phyloP scores from a whole-genome alignment of 176 grass and related monocot species.

The Cenchrus purpureus region DNA sequence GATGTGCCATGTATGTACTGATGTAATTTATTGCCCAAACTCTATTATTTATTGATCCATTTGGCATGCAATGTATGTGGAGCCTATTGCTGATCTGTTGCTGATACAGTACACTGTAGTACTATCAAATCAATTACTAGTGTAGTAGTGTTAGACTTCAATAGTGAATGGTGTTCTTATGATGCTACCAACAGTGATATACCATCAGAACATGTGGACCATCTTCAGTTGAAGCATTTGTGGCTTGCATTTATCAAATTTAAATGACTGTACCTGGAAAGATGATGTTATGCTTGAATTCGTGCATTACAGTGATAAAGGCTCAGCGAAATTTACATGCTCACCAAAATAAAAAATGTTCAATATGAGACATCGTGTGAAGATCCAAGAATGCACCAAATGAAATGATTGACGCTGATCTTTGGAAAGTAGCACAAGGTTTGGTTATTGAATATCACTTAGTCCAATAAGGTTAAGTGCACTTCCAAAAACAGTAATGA shows the following conservation, averaged over 20 bases:
- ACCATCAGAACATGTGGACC: slow-evolving; percentile 8
- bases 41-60: not conserved
- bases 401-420: not conserved
- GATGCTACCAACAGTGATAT: slow-evolving; percentile 2
- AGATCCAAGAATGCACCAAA: slow-evolving; percentile 5
- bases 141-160: slow-evolving; percentile 1
- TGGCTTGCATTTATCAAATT: not conserved
- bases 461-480: not conserved
- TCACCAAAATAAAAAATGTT: not conserved
- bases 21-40: slow-evolving; percentile 8
- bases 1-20: not conserved
- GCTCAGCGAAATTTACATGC: not conserved
- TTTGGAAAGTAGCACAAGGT: not conserved
- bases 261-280: slow-evolving; percentile 12
- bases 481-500: not conserved
- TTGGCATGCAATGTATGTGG: not conserved
- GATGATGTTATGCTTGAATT: not conserved
- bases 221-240: not conserved
- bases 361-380: not conserved
- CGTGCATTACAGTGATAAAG: not conserved
- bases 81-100: not conserved
- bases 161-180: not conserved
- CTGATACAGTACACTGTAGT: not conserved
- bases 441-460: not conserved
- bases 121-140: not conserved